These are phyloP conservation scores for Pichia norvegensis DNA, from an alignment of 1,139 yeast species.

Conservation along the genomic window DNA sequence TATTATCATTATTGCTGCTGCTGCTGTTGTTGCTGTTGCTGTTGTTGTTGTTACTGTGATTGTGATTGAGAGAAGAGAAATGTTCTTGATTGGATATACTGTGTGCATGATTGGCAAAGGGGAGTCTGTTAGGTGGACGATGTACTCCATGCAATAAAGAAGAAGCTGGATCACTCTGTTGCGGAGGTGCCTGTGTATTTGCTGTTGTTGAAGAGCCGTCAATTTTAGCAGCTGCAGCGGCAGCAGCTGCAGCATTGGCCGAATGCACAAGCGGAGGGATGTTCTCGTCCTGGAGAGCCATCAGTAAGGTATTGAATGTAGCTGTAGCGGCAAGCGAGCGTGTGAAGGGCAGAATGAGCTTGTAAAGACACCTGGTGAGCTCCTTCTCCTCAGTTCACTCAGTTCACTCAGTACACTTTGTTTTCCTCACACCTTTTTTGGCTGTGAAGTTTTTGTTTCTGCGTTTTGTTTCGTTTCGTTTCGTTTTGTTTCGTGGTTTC, in stretches of 20 bases:
- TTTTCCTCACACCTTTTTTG: too few relatives aligned
- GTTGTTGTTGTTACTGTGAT: slow-evolving; percentile 4
- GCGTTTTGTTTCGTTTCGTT: too few relatives aligned
- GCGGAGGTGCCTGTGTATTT: not conserved
- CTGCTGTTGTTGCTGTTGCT: not conserved
- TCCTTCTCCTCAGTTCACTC: too few relatives aligned
- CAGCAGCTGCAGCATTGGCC: slow-evolving; percentile 7
- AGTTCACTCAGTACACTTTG: too few relatives aligned
- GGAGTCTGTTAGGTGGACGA: not conserved
- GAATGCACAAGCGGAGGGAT: not conserved
- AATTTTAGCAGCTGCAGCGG: not conserved
- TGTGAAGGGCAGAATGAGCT: not conserved
- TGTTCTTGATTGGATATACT: slow-evolving; percentile 6
- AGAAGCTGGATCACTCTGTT: not conserved
- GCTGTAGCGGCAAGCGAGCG: not conserved
- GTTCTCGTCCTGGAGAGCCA: slow-evolving; percentile 1
- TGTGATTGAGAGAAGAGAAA: slow-evolving; percentile 2
- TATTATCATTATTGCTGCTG: too few relatives aligned
- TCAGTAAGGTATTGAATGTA: not conserved
- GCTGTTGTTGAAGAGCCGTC: not conserved
- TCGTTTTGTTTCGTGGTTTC: too few relatives aligned
- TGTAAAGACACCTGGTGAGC: not conserved
- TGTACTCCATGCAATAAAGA: not conserved
- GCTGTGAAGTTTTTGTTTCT: too few relatives aligned
- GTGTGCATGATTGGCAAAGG: slow-evolving; percentile 8